Base-by-base conservation (phyloP, 768 basidiomycete genomes). In the Melanogaster broomeanus region DNA sequence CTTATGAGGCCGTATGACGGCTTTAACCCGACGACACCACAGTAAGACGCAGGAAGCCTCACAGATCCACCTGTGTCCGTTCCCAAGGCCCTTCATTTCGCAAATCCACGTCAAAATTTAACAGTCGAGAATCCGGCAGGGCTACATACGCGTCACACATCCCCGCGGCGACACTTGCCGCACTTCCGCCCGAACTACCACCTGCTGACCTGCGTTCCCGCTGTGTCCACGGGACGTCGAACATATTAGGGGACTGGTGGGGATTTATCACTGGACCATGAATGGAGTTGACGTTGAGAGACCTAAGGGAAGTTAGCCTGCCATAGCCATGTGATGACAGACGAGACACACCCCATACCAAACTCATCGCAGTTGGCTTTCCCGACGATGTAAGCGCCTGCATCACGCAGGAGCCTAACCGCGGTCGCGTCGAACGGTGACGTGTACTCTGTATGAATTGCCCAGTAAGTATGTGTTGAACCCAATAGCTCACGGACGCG, bases 361-460 rank as follows among this genome's bases (percentile, higher is more conserved):
- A 98, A 98, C 70, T 98, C 95, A 65, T 99, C 96, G 67, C 93
- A 92, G 64, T 96, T 95, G 1, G 94, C 87, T 71, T 97, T 97
- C 1, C 93, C 96, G 2, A 88, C 62, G 11, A 98, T 78, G 16
- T 81, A 69, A 0, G 87, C 93, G 0, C 93, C 93, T 0, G 61
- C 61, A 1, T 73, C 55, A 1, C 76, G 74, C 3, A 98, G 69
- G 10, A 85, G 70, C 4, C 70, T 53, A 0, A 97, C 90, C 6
- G 88, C 89, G 1, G 93, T 96, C 43, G 96, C 91, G 65, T 93
- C 88, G 63, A 88, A 93, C 0, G 92, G 91, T 0, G 95, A 83
- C 0, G 60, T 67, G 62, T 90, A 97, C 34, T 79, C 90, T 93
- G 58, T 33, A 21, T 11, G 40, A 37, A n/a, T 4, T 9, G 38